Conservation (phyloP, 106 monocot genomes). For the Allium fistulosum region DNA sequence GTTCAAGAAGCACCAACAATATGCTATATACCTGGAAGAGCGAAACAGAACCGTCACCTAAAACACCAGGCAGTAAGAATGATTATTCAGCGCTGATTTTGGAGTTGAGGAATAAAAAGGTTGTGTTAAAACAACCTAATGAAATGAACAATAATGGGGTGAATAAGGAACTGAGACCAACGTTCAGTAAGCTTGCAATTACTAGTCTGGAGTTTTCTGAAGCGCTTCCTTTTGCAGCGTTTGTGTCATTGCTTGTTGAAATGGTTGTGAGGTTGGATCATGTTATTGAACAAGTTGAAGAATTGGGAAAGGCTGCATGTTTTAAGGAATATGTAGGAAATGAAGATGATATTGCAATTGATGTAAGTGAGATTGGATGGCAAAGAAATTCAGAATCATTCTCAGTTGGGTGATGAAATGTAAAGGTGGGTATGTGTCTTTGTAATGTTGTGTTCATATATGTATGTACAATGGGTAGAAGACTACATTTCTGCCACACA, state of each 20-base stretch:
- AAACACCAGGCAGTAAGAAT: slow-evolving; percentile 22
- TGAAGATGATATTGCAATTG: slow-evolving; percentile 21
- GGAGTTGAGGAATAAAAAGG: slow-evolving; percentile 15
- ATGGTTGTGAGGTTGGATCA: slow-evolving; percentile 63
- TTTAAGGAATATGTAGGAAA: slow-evolving; percentile 29
- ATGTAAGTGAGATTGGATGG: slow-evolving; percentile 4
- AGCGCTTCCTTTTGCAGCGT: slow-evolving; percentile 69
- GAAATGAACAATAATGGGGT: background rate
- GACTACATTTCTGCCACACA: too few relatives aligned
- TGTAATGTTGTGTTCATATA: too few relatives aligned
- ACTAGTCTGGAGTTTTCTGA: slow-evolving; percentile 70
- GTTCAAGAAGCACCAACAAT: slow-evolving; percentile 19
- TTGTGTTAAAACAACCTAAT: slow-evolving; percentile 1
- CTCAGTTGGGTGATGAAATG: background rate
- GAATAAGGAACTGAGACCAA: slow-evolving; percentile 25
- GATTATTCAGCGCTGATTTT: slow-evolving; percentile 23
- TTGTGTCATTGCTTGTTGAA: slow-evolving; percentile 66
- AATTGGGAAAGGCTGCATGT: slow-evolving; percentile 45
- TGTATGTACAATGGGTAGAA: too few relatives aligned
- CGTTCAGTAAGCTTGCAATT: slow-evolving; percentile 51
- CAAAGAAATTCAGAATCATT: slow-evolving; percentile 2
- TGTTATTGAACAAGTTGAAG: slow-evolving; percentile 58
- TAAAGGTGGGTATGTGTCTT: too few relatives aligned
- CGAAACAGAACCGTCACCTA: slow-evolving; percentile 5
- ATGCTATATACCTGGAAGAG: background rate